Percentiles rank a stretch among this genome's conserved stretches.
These are phyloP conservation scores for Fusarium chaquense DNA, from an alignment of 2,329 filamentous ascomycete species.

Conservation along the genomic window DNA sequence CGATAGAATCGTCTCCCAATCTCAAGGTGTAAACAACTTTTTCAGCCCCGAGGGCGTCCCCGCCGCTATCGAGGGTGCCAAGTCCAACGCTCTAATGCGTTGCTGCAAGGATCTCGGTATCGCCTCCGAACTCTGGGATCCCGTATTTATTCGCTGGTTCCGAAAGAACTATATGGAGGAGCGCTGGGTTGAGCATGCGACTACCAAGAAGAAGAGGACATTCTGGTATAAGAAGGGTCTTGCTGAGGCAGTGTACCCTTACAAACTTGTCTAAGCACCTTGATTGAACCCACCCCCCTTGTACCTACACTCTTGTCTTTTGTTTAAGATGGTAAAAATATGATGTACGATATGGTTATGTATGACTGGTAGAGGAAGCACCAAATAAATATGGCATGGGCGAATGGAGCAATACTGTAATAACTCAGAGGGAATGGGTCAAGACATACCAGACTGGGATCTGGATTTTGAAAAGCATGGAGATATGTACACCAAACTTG, in stretches of 20 bases:
- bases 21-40: slow-evolving; percentile 94
- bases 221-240: slow-evolving; percentile 85
- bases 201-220: slow-evolving; percentile 89
- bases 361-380: slow-evolving; percentile 9
- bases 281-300: background rate
- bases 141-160: slow-evolving; percentile 86
- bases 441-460: background rate
- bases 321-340: slow-evolving; percentile 10
- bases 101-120: slow-evolving; percentile 98
- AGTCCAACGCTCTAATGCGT: slow-evolving; percentile 96
- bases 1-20: slow-evolving; percentile 85
- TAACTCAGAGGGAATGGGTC: slow-evolving; percentile 8
- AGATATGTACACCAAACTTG: slow-evolving; percentile 14
- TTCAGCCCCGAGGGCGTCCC: slow-evolving; percentile 91
- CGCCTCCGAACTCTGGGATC: slow-evolving; percentile 96
- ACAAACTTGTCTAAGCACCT: slow-evolving; percentile 53
- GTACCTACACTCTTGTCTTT: slow-evolving; percentile 1
- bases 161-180: slow-evolving; percentile 80
- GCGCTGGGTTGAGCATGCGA: slow-evolving; percentile 88
- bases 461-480: slow-evolving; percentile 8
- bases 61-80: slow-evolving; percentile 95
- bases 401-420: slow-evolving; percentile 23
- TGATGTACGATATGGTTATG: slow-evolving; percentile 32
- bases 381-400: slow-evolving; percentile 17
- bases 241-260: slow-evolving; percentile 76